A percentile compares a stretch with the other conserved stretches of the same genome.
Evolutionary conservation across 108 stramenopile species (phyloP).

Genomic region (Cyclotella baltica): DNA sequence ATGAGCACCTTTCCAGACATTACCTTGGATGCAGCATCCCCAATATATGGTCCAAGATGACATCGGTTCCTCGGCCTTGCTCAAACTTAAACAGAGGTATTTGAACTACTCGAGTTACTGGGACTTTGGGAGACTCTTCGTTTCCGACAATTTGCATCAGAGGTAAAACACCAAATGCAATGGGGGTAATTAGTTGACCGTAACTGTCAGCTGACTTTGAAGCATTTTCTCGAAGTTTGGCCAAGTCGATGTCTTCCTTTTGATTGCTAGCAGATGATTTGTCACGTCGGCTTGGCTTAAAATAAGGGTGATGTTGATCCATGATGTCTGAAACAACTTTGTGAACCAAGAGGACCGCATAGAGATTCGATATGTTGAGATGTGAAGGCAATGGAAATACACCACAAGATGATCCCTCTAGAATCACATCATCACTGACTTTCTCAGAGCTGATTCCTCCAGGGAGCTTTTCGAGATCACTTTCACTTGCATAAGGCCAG

Average conservation of each 20-base stretch:
- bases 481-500: slow-evolving; percentile 64
- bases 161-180: slow-evolving; percentile 90
- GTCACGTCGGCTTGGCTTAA: slow-evolving; percentile 47
- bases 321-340: slow-evolving; percentile 75
- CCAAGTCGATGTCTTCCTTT: slow-evolving; percentile 52
- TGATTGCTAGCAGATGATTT: slow-evolving; percentile 32
- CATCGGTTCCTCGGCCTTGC: slow-evolving; percentile 70
- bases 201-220: slow-evolving; percentile 61
- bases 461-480: slow-evolving; percentile 14
- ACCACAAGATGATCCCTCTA: slow-evolving; percentile 80
- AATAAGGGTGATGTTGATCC: slow-evolving; percentile 69
- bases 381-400: slow-evolving; percentile 85
- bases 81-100: slow-evolving; percentile 84
- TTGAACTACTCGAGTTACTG: slow-evolving; percentile 83
- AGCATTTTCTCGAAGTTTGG: slow-evolving; percentile 70
- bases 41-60: slow-evolving; percentile 88
- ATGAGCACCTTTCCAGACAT: too few species aligned
- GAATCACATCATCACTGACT: slow-evolving; percentile 19
- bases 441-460: slow-evolving; percentile 15
- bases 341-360: slow-evolving; percentile 81
- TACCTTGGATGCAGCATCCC: slow-evolving; percentile 86
- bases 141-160: slow-evolving; percentile 83
- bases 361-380: slow-evolving; percentile 77
- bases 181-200: slow-evolving; percentile 77
- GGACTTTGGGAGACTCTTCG: slow-evolving; percentile 72